Evolutionary conservation across 257 asterid species (phyloP), one percentile per base, ranked within the genome.

Genomic region (Capsicum pubescens): DNA sequence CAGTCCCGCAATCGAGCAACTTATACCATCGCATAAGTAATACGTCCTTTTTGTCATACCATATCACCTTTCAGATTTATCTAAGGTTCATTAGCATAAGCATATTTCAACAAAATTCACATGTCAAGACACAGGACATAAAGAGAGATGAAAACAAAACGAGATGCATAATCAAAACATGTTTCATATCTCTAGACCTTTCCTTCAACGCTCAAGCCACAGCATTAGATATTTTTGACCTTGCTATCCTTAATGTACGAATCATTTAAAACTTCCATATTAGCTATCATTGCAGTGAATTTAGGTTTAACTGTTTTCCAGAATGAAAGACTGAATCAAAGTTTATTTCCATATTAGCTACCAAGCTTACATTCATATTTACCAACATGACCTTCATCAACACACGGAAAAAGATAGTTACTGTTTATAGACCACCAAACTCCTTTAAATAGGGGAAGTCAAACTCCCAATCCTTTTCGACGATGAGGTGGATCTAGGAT

Each of bases 111-210:
- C 80, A 26, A 76, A 76, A 54, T 52, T 13, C 76, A 68, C 52
- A 15, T 36, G 50, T 76, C 15, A 76, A 19, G 21, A 13, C 48
- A 8, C 14, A 32, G 13, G 81, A 52, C 36, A 13, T 13, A 4
- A 3, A 50, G 61, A 76, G 8, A 52, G 13, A 76, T 52, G 60
- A 50, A 74, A 52, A 50, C 48, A 76, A 76, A 26, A 76, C 3
- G 48, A 76, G 63, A 76, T 76, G 81, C 61, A 26, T 52, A 54
- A 52, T 46, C 61, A 21, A 50, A 21, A 76, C 63, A 76, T 52
- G 21, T 7, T 74, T 21, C 61, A 15, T 55, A 52, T 21, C 8
- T 76, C 60, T 52, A 76, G 13, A 26, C 19, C 52, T 76, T 17
- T 52, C 60, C 81, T 76, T 76, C 46, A 76, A 50, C 63, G 21